phyloP scores from a whole-genome alignment of 2,329 filamentous ascomycete species.

The Thermothelomyces thermophilus region DNA sequence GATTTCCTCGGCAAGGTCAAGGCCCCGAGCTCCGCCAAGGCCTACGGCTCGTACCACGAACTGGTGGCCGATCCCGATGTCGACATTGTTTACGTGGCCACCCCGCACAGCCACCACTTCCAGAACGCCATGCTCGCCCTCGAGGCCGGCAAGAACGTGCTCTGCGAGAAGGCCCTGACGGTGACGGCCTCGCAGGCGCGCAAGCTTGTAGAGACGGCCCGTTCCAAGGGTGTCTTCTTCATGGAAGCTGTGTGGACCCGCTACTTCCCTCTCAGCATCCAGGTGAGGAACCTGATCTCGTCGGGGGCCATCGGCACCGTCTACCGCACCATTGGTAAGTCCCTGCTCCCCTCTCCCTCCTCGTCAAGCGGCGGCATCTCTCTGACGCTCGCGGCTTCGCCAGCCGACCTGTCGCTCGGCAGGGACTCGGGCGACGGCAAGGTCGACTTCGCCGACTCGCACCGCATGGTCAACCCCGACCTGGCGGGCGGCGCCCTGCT shows the following conservation, averaged over 20 bases:
- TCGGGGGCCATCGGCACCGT: slow-evolving; percentile 53
- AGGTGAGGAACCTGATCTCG: slow-evolving; percentile 59
- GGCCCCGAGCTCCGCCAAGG: slow-evolving; percentile 59
- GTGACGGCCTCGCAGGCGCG: slow-evolving; percentile 72
- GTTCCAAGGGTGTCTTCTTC: slow-evolving; percentile 64
- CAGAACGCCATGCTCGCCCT: slow-evolving; percentile 83
- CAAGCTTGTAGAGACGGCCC: slow-evolving; percentile 65
- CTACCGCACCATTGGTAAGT: slow-evolving; percentile 50
- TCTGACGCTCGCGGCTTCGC: neutral
- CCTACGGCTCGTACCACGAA: slow-evolving; percentile 77
- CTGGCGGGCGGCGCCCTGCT: slow-evolving; percentile 77
- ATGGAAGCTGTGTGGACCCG: slow-evolving; percentile 91
- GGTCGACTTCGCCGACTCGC: slow-evolving; percentile 50
- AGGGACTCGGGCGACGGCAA: slow-evolving; percentile 50
- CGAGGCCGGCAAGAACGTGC: slow-evolving; percentile 76
- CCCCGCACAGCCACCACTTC: slow-evolving; percentile 88
- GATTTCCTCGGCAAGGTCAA: slow-evolving; percentile 66
- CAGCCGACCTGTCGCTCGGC: slow-evolving; percentile 56
- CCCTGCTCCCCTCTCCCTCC: neutral
- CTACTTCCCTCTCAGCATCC: slow-evolving; percentile 77
- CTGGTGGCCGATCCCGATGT: slow-evolving; percentile 72
- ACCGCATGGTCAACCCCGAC: slow-evolving; percentile 77
- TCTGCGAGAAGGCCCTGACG: slow-evolving; percentile 88
- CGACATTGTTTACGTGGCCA: slow-evolving; percentile 83
- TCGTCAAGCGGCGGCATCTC: neutral